These are phyloP conservation scores for Eucalyptus cloeziana DNA, from an alignment of 345 rosid species.

Conservation along the genomic window DNA sequence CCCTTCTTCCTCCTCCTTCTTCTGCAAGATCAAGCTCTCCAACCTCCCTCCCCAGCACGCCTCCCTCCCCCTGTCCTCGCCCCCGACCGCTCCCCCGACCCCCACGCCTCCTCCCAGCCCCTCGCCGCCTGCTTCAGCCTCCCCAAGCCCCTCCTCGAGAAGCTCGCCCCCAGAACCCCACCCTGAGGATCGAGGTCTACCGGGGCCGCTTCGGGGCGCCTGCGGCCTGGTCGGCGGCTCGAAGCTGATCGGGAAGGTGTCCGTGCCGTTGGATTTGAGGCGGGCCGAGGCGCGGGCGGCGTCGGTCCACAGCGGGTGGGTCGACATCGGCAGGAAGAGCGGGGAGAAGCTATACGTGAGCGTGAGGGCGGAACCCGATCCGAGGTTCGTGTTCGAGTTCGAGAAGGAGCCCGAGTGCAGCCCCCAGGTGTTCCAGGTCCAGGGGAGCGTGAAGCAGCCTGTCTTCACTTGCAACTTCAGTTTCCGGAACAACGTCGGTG, in stretches of 20 bases:
- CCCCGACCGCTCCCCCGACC: not conserved
- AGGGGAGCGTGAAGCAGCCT: constrained; percentile 73
- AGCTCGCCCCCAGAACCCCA: not conserved
- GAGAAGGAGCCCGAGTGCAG: constrained; percentile 93
- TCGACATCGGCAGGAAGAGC: constrained; percentile 35
- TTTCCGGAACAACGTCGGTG: constrained; percentile 33
- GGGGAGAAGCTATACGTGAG: constrained; percentile 36
- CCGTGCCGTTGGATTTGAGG: constrained; percentile 46
- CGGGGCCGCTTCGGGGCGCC: constrained; percentile 13
- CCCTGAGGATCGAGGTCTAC: constrained; percentile 37
- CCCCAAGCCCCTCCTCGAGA: constrained; percentile 36
- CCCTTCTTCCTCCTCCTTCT: constrained; percentile 14
- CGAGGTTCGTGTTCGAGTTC: constrained; percentile 82
- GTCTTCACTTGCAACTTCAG: constrained; percentile 96
- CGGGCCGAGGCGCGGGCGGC: constrained; percentile 38
- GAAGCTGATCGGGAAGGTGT: constrained; percentile 52
- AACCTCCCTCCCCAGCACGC: constrained; percentile 34
- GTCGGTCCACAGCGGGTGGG: constrained; percentile 73
- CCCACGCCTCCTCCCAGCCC: constrained; percentile 4
- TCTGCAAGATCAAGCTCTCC: constrained; percentile 58
- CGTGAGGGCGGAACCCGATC: constrained; percentile 71
- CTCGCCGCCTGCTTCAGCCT: constrained; percentile 65
- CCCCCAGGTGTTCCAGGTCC: constrained; percentile 92
- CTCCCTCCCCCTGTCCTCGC: constrained; percentile 15
- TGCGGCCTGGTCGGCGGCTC: constrained; percentile 24